Percentiles rank a stretch among this genome's conserved stretches.
These are phyloP conservation scores for Zalaria sp. DNA, from an alignment of 2,329 filamentous ascomycete genomes.

Conservation along the genomic window DNA sequence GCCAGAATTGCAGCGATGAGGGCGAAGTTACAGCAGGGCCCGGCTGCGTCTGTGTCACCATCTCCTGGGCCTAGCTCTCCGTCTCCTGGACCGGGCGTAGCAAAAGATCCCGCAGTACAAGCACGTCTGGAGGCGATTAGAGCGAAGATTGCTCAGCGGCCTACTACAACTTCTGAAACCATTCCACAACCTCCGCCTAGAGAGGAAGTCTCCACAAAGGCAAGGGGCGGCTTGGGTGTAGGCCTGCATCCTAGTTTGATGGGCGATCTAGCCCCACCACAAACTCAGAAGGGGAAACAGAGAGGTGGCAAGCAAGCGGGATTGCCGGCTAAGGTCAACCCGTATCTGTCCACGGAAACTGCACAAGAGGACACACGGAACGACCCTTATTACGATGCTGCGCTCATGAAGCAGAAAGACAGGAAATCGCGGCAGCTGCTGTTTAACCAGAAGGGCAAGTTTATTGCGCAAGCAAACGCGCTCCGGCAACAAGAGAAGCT, in stretches of 20 bases:
- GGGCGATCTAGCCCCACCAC: conserved; percentile 24
- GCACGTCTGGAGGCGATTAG: conserved; percentile 20
- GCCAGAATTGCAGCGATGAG: conserved; percentile 8
- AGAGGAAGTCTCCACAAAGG: conserved; percentile 35
- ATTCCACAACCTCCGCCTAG: conserved; percentile 23
- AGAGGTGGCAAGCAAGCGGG: conserved; percentile 33
- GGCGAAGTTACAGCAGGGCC: conserved; percentile 4
- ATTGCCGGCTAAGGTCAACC: conserved; percentile 20
- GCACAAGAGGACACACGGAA: conserved; percentile 35
- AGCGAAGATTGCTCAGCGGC: conserved; percentile 6
- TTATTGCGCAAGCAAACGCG: conserved; percentile 86
- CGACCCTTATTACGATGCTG: conserved; percentile 77
- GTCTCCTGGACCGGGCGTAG: conserved; percentile 8
- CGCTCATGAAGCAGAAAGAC: conserved; percentile 43
- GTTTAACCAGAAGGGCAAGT: conserved; percentile 95
- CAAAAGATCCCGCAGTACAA: conserved; percentile 15
- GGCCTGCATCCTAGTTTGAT: conserved; percentile 64
- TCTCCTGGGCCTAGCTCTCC: conserved; percentile 8
- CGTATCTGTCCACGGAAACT: conserved; percentile 23
- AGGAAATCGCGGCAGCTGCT: conserved; percentile 63
- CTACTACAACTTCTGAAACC: conserved; percentile 6
- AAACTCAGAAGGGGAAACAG: conserved; percentile 29
- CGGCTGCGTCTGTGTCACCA: conserved; percentile 2
- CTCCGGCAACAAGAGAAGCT: conserved; percentile 74
- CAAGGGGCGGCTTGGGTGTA: conserved; percentile 56